Evolutionary conservation across 2,329 filamentous ascomycete genomes (phyloP), one percentile per base, ranked within the genome.

Genomic region (Escovopsis sp.): DNA sequence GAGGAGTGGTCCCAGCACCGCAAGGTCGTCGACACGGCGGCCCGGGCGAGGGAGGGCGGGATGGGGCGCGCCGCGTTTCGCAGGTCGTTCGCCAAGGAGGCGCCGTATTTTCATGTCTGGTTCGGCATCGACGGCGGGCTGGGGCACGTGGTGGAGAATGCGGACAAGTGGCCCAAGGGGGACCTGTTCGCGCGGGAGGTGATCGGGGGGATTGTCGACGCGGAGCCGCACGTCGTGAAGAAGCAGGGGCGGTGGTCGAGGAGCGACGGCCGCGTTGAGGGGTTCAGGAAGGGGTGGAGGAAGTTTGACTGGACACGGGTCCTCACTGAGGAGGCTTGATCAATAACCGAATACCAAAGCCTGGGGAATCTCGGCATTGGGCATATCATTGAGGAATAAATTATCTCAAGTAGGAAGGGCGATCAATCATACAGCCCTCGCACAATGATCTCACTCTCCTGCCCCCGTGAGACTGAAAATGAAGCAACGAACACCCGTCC

Each of bases 101-200:
- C 92, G 82, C 88, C 92, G 0, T 98, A 98, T 55, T 98, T 98
- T 50, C 90, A 98, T 55, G 88, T 79, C 15, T 98, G 88, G 87
- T 96, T 96, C 53, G 34, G 76, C 35, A 63, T 98, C 1, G 87
- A 98, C 51, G 90, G 90, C 3, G 90, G 90, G 0, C 59, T 98
- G 44, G 90, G 85, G 0, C 90, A 98, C 54, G 66, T 98, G 8
- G 82, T 98, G 0, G 90, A 98, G 58, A 83, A 98, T 47, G 65
- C 76, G 19, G 70, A 75, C 33, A 66, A 76, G 34, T 98, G 90
- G 90, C 92, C 92, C 0, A 73, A 70, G 47, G 88, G 88, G 0
- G 90, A 98, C 56, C 55, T 94, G 14, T 98, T 98, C 54, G 90
- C 90, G 2, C 66, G 90, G 36, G 90, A 96, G 60, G 73, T 94